These are phyloP conservation scores for Pythium chondricola DNA, from an alignment of 352 stramenopile species.

Conservation along the genomic window DNA sequence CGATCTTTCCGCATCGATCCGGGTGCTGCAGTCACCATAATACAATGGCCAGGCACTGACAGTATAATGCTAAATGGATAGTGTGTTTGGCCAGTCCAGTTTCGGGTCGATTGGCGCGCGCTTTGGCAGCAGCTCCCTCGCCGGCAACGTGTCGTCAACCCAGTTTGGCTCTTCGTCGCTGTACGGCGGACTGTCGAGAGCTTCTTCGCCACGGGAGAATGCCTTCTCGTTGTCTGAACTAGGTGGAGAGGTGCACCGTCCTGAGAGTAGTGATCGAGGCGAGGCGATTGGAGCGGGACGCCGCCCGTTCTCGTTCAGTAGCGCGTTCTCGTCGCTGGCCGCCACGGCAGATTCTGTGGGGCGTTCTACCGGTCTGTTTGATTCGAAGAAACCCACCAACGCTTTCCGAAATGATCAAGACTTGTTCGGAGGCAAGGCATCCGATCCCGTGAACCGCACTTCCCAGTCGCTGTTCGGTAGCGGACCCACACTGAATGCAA, in stretches of 20 bases:
- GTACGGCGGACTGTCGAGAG: conserved; percentile 8
- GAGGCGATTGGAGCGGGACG: conserved; percentile 6
- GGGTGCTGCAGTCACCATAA: not conserved
- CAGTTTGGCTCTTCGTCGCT: too few species aligned
- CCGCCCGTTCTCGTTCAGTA: conserved; percentile 30
- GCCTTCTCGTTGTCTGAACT: conserved; percentile 47
- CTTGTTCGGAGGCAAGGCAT: conserved; percentile 4
- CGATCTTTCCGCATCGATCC: conserved; percentile 11
- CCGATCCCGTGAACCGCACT: not conserved
- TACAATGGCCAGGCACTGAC: too few species aligned
- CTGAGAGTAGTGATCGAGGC: conserved; percentile 15
- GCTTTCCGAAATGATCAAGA: conserved; percentile 15
- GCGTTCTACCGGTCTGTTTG: not conserved
- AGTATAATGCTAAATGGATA: too few species aligned
- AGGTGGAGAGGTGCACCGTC: conserved; percentile 46
- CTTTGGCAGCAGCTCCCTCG: conserved; percentile 9
- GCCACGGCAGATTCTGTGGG: conserved; percentile 2
- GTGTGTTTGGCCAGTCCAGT: too few species aligned
- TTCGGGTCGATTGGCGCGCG: conserved; percentile 20
- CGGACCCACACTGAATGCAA: conserved; percentile 12
- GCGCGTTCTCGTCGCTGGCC: conserved; percentile 20
- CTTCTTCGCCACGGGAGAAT: conserved; percentile 16
- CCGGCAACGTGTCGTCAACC: not conserved
- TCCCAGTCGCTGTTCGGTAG: conserved; percentile 12
- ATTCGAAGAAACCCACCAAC: not conserved